A percentile compares a stretch with the other conserved stretches of the same genome.
Evolutionary conservation across 768 basidiomycete genomes (phyloP).

Genomic region (Lactarius trivialis): DNA sequence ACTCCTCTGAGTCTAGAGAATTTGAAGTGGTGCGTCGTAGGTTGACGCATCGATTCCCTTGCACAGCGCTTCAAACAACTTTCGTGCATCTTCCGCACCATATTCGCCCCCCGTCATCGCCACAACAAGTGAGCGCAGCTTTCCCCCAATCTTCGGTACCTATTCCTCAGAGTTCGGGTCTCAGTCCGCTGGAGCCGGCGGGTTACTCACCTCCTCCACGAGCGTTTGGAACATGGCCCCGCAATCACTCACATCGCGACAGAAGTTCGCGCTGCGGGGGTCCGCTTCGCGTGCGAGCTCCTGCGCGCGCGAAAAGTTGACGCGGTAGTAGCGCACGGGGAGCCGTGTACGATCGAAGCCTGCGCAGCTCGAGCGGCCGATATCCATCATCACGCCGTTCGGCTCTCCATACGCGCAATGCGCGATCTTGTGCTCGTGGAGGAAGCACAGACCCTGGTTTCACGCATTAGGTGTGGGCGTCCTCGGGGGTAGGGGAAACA

Average conservation of each 20-base stretch:
- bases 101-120: slow-evolving; percentile 45
- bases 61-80: slow-evolving; percentile 45
- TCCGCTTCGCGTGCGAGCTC: slow-evolving; percentile 11
- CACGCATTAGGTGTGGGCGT: too few relatives aligned
- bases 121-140: slow-evolving; percentile 39
- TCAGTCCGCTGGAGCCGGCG: not conserved
- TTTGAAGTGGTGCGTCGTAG: slow-evolving; percentile 30
- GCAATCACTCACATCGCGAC: slow-evolving; percentile 17
- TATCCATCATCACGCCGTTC: slow-evolving; percentile 21
- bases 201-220: slow-evolving; percentile 4
- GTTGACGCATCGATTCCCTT: slow-evolving; percentile 38
- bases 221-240: slow-evolving; percentile 12
- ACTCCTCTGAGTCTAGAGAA: not conserved
- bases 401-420: slow-evolving; percentile 17
- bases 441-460: slow-evolving; percentile 19
- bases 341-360: slow-evolving; percentile 17
- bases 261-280: slow-evolving; percentile 4
- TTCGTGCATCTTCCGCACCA: slow-evolving; percentile 43
- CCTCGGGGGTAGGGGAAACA: not conserved
- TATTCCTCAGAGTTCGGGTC: slow-evolving; percentile 15
- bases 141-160: slow-evolving; percentile 37
- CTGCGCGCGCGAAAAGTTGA: slow-evolving; percentile 17
- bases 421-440: slow-evolving; percentile 21
- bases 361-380: slow-evolving; percentile 10
- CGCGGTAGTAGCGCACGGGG: slow-evolving; percentile 21